A percentile compares a stretch with the other conserved stretches of the same genome.
phyloP scores from a whole-genome alignment of 495 filamentous ascomycete species.

The Penicillium verhagenii region DNA sequence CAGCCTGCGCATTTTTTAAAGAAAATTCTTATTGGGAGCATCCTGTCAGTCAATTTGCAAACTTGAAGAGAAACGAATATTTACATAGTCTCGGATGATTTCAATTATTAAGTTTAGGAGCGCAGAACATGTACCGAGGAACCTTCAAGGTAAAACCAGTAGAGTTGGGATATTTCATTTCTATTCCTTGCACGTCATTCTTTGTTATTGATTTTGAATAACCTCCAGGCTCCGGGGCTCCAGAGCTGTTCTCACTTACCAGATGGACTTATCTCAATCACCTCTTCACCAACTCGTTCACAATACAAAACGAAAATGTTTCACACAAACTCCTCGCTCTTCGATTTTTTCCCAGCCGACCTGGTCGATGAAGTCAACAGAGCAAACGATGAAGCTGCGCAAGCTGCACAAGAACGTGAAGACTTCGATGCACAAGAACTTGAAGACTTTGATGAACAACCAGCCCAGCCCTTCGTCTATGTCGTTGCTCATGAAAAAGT shows the following conservation, averaged over 20 bases:
- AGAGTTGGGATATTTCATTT: background rate
- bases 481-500: conserved; percentile 3
- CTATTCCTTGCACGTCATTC: conserved; percentile 1
- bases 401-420: too few species aligned
- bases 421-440: background rate
- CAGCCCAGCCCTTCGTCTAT: background rate
- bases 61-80: too few species aligned
- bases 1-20: too few species aligned
- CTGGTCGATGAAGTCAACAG: conserved; percentile 1
- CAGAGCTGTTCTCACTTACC: too few species aligned
- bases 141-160: background rate
- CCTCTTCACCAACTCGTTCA: background rate
- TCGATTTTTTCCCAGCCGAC: conserved; percentile 1
- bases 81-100: background rate
- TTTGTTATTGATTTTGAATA: conserved; percentile 11
- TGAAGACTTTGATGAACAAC: background rate
- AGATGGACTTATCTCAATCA: too few species aligned
- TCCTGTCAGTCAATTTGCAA: too few species aligned
- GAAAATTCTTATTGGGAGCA: too few species aligned
- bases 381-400: background rate
- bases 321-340: background rate
- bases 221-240: too few species aligned
- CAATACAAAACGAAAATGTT: background rate
- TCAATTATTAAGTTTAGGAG: background rate
- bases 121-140: background rate